These are phyloP conservation scores for Streptanthus diversifolius DNA, from an alignment of 345 rosid species.

Conservation along the genomic window DNA sequence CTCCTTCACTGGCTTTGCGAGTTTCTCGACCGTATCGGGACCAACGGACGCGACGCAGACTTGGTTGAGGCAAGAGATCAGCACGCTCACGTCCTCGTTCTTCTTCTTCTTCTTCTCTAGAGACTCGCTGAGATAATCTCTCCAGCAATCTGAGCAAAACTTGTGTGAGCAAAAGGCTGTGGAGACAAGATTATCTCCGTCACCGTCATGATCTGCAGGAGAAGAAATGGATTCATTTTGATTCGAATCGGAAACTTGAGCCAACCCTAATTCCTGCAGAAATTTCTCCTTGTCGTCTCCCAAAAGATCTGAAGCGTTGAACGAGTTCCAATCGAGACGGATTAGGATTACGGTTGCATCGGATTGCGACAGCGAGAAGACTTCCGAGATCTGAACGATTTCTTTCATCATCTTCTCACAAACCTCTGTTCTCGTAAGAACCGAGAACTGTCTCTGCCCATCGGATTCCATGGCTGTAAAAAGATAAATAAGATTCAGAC, in stretches of 20 bases:
- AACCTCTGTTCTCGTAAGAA: neutral
- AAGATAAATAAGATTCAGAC: neutral
- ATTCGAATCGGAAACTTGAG: neutral
- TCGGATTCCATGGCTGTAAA: slow-evolving; percentile 6
- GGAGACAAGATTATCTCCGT: slow-evolving; percentile 11
- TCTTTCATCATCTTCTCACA: neutral
- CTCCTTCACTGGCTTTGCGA: neutral
- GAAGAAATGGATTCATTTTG: neutral
- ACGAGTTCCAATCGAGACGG: slow-evolving; percentile 14
- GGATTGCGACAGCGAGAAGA: neutral
- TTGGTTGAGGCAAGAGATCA: neutral
- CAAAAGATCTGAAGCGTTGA: slow-evolving; percentile 5
- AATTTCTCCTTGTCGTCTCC: slow-evolving; percentile 13
- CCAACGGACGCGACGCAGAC: slow-evolving; percentile 24
- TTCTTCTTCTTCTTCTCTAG: neutral
- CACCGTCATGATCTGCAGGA: neutral
- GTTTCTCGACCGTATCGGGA: slow-evolving; percentile 3
- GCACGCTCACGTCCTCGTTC: neutral
- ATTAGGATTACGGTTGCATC: slow-evolving; percentile 9
- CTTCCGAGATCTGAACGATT: neutral
- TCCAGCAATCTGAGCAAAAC: slow-evolving; percentile 14
- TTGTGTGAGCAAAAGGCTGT: slow-evolving; percentile 30
- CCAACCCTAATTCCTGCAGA: slow-evolving; percentile 9
- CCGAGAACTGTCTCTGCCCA: slow-evolving; percentile 2
- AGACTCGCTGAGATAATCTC: neutral